These are phyloP conservation scores for Auricularia auricula-judae DNA, from an alignment of 768 basidiomycete genomes.

Conservation along the genomic window DNA sequence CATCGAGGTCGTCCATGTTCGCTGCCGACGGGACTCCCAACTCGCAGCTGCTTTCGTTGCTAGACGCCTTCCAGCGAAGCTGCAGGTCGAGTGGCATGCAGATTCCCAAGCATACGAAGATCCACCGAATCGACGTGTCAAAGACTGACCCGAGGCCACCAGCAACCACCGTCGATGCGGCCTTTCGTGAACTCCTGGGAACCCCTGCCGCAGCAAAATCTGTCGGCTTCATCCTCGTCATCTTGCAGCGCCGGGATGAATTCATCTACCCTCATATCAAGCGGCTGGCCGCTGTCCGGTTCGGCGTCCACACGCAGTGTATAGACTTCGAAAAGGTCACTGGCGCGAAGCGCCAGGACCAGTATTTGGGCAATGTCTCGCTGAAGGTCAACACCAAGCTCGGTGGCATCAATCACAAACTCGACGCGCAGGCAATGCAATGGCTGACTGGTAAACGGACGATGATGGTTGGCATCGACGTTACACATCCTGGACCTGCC, in stretches of 20 bases:
- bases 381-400: conserved; percentile 78
- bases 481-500: conserved; percentile 61
- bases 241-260: conserved; percentile 58
- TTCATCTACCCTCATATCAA: conserved; percentile 76
- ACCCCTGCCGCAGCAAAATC: conserved; percentile 19
- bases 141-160: conserved; percentile 41
- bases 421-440: conserved; percentile 42
- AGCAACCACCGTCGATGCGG: conserved; percentile 33
- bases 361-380: conserved; percentile 71
- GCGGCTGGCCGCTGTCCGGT: conserved; percentile 56
- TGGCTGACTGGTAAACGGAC: conserved; percentile 63
- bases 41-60: conserved; percentile 32
- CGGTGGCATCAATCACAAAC: conserved; percentile 65
- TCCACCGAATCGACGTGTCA: neutral
- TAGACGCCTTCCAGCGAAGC: conserved; percentile 49
- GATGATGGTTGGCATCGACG: conserved; percentile 76
- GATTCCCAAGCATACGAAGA: conserved; percentile 15
- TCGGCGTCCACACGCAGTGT: conserved; percentile 63
- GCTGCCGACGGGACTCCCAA: conserved; percentile 30
- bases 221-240: conserved; percentile 49
- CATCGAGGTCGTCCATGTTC: neutral
- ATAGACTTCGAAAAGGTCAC: conserved; percentile 56
- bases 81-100: conserved; percentile 55
- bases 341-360: conserved; percentile 13
- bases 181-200: conserved; percentile 16